Conservation (phyloP, 2,329 filamentous ascomycete genomes). For the Sporothrix mexicana region DNA sequence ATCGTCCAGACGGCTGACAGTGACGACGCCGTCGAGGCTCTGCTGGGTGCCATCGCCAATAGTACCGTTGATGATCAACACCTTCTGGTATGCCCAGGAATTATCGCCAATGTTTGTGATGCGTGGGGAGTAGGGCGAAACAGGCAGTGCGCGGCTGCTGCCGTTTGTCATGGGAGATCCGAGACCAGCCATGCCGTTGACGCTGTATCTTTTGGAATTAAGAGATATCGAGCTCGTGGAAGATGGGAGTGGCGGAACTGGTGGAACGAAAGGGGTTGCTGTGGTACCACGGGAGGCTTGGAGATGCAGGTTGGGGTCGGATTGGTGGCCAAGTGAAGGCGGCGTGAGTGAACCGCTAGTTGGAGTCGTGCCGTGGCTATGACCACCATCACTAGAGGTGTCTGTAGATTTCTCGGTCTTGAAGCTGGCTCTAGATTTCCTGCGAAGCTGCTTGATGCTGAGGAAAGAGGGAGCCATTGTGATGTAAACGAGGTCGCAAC, state of each 20-base stretch:
- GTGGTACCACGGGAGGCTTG: slow-evolving; percentile 48
- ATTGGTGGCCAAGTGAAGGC: slow-evolving; percentile 68
- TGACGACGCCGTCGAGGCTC: slow-evolving; percentile 77
- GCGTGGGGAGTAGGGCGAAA: slow-evolving; percentile 80
- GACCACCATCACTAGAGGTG: slow-evolving; percentile 65
- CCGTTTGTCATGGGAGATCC: slow-evolving; percentile 61
- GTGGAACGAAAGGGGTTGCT: slow-evolving; percentile 43
- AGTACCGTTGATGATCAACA: slow-evolving; percentile 79
- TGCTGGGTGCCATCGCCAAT: slow-evolving; percentile 74
- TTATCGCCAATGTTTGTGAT: slow-evolving; percentile 80
- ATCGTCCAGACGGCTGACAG: slow-evolving; percentile 82
- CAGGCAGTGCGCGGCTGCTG: slow-evolving; percentile 62
- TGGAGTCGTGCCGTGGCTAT: slow-evolving; percentile 64
- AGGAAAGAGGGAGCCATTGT: slow-evolving; percentile 70
- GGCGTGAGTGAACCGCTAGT: slow-evolving; percentile 76
- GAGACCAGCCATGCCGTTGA: slow-evolving; percentile 67
- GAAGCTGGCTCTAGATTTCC: slow-evolving; percentile 77
- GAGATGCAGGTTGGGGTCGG: slow-evolving; percentile 63
- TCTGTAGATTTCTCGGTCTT: slow-evolving; percentile 66
- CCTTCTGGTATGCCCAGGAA: slow-evolving; percentile 91
- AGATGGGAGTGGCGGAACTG: slow-evolving; percentile 45
- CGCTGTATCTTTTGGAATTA: slow-evolving; percentile 63
- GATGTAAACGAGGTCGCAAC: background rate
- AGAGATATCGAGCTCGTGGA: slow-evolving; percentile 28
- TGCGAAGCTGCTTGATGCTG: slow-evolving; percentile 71